Evolutionary conservation across 2,329 filamentous ascomycete genomes (phyloP).

Genomic region (Fusarium secorum): DNA sequence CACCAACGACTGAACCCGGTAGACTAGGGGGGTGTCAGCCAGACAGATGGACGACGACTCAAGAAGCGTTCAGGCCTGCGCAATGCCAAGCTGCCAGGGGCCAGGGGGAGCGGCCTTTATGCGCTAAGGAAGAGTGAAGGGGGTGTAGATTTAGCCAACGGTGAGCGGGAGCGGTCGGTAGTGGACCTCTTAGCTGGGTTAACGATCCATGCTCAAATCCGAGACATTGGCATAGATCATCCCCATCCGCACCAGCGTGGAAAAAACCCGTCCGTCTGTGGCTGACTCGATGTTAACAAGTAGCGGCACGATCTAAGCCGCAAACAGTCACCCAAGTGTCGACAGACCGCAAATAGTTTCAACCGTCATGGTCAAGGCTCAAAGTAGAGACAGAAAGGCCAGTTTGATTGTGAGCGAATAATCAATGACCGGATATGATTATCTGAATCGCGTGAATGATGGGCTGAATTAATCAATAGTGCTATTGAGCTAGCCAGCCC

Average conservation of each 20-base stretch:
- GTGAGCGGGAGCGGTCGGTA: slow-evolving; percentile 34
- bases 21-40: neutral
- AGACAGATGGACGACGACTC: neutral
- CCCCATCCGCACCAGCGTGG: slow-evolving; percentile 10
- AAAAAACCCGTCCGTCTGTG: slow-evolving; percentile 23
- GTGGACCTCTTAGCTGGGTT: slow-evolving; percentile 22
- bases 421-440: neutral
- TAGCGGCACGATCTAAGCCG: slow-evolving; percentile 25
- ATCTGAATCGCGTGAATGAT: slow-evolving; percentile 21
- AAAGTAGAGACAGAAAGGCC: neutral
- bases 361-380: slow-evolving; percentile 17
- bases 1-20: neutral
- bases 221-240: slow-evolving; percentile 32
- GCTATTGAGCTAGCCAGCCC: neutral
- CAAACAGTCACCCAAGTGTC: slow-evolving; percentile 21
- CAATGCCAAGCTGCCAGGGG: neutral
- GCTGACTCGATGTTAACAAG: slow-evolving; percentile 28
- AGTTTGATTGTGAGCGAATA: neutral
- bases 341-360: slow-evolving; percentile 21
- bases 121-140: neutral
- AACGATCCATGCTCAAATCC: slow-evolving; percentile 22
- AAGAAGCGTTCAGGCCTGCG: neutral
- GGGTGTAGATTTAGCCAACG: slow-evolving; percentile 30
- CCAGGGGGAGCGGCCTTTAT: neutral
- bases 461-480: neutral